phyloP scores from a whole-genome alignment of 1,139 yeast genomes.

The Geotrichum histeridarum region DNA sequence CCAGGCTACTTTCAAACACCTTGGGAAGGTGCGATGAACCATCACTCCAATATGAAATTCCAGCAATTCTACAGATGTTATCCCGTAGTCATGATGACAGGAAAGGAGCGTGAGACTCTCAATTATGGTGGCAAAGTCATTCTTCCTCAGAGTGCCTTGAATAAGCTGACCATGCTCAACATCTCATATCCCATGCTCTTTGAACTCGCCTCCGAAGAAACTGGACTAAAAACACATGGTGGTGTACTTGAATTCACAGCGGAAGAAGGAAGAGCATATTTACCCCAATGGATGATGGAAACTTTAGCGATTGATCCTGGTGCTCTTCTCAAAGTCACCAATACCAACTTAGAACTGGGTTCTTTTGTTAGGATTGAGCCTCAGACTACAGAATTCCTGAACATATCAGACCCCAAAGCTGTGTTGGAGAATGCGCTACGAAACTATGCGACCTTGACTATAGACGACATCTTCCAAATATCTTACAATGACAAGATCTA shows the following conservation, averaged over 20 bases:
- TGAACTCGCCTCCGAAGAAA: conserved; percentile 65
- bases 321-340: conserved; percentile 59
- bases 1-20: conserved; percentile 3
- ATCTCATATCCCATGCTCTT: conserved; percentile 96
- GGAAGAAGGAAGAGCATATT: conserved; percentile 90
- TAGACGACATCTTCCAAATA: conserved; percentile 79
- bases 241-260: conserved; percentile 97
- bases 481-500: conserved; percentile 75
- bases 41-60: conserved; percentile 36
- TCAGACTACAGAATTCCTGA: conserved; percentile 86
- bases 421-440: conserved; percentile 88
- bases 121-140: conserved; percentile 97
- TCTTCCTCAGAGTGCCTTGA: conserved; percentile 87
- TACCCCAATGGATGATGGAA: conserved; percentile 96
- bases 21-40: conserved; percentile 10
- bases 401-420: conserved; percentile 93
- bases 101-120: conserved; percentile 67
- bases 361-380: conserved; percentile 90
- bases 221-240: conserved; percentile 61
- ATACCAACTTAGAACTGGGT: conserved; percentile 81
- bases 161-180: conserved; percentile 79
- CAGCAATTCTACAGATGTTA: conserved; percentile 89
- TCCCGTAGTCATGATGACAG: conserved; percentile 90
- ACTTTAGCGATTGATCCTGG: conserved; percentile 75
- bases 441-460: conserved; percentile 82